These are phyloP conservation scores for Xylaria arbuscula DNA, from an alignment of 2,329 filamentous ascomycete genomes.

Conservation along the genomic window DNA sequence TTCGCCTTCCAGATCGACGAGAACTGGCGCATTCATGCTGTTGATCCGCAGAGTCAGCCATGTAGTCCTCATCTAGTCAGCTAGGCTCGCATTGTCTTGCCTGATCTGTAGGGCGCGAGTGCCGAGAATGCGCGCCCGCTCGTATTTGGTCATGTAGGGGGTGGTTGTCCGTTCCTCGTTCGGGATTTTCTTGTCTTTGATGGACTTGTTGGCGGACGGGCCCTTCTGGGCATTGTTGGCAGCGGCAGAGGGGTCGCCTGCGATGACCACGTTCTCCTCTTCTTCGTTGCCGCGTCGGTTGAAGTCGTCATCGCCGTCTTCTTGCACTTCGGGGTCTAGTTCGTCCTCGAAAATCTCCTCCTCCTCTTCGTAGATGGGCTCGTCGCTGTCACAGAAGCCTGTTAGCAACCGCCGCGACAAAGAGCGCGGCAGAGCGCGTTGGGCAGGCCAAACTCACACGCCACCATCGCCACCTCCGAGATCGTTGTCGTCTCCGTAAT, in stretches of 20 bases:
- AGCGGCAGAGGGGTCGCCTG: conserved; percentile 70
- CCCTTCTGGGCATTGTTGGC: conserved; percentile 63
- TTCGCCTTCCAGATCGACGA: conserved; percentile 96
- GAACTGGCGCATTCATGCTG: conserved; percentile 93
- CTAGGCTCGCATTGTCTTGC: conserved; percentile 25
- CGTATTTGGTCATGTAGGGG: conserved; percentile 99
- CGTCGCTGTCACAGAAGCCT: conserved; percentile 63
- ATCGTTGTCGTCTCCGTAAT: conserved; percentile 49
- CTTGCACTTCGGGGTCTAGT: conserved; percentile 64
- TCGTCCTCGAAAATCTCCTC: conserved; percentile 69
- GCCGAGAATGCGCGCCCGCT: conserved; percentile 90
- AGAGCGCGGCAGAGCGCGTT: conserved; percentile 38
- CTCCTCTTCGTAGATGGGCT: conserved; percentile 77
- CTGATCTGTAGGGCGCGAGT: conserved; percentile 94
- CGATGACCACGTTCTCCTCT: conserved; percentile 68
- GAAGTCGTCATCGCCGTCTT: conserved; percentile 63
- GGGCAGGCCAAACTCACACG: conserved; percentile 33
- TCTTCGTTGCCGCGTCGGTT: conserved; percentile 66
- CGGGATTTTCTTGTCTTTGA: conserved; percentile 88
- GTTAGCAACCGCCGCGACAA: conserved; percentile 51
- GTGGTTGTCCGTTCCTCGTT: conserved; percentile 91
- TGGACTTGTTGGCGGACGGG: conserved; percentile 60
- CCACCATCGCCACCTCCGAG: conserved; percentile 42
- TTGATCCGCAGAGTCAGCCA: conserved; percentile 42
- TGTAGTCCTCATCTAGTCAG: not conserved